These are phyloP conservation scores for Laetiporus sulphureus DNA, from an alignment of 1,284 basidiomycete genomes.

Conservation along the genomic window DNA sequence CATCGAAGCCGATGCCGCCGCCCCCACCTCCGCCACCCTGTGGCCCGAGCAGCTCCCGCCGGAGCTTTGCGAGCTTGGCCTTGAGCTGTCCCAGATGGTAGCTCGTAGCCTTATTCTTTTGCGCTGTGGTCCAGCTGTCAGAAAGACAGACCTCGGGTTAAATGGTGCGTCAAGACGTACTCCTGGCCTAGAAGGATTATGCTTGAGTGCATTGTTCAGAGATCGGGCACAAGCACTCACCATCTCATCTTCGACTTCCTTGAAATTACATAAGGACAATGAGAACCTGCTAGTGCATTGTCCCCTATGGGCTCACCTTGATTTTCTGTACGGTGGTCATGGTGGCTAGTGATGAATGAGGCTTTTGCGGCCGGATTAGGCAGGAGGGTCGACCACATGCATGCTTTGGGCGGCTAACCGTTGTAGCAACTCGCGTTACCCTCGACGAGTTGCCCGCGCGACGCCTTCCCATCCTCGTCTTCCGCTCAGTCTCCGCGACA, in stretches of 20 bases:
- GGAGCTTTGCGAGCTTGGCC: conserved; percentile 96
- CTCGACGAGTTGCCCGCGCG: background rate
- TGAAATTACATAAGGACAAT: too few relatives aligned
- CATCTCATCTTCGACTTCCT: conserved; percentile 98
- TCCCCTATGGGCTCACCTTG: conserved; percentile 44
- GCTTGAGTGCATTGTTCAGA: conserved; percentile 4
- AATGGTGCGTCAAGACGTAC: conserved; percentile 22
- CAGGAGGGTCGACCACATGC: conserved; percentile 2
- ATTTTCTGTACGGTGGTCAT: conserved; percentile 91
- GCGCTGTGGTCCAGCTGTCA: conserved; percentile 39
- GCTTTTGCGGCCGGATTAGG: conserved; percentile 9
- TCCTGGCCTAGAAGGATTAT: conserved; percentile 29
- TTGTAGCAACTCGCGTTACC: conserved; percentile 7
- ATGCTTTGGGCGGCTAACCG: conserved; percentile 8
- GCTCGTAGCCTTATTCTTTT: conserved; percentile 96
- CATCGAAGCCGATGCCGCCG: conserved; percentile 89
- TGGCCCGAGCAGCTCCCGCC: conserved; percentile 86
- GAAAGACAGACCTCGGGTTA: conserved; percentile 6
- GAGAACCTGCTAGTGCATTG: too few relatives aligned
- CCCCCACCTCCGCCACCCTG: conserved; percentile 81
- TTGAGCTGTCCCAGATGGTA: conserved; percentile 97
- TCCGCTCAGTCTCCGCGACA: conserved; percentile 9
- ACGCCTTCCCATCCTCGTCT: background rate
- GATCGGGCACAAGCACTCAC: conserved; percentile 35
- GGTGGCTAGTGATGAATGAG: conserved; percentile 21